Evolutionary conservation across 192 early-diverging fungal genomes (phyloP).

Genomic region (Funneliformis geosporum): DNA sequence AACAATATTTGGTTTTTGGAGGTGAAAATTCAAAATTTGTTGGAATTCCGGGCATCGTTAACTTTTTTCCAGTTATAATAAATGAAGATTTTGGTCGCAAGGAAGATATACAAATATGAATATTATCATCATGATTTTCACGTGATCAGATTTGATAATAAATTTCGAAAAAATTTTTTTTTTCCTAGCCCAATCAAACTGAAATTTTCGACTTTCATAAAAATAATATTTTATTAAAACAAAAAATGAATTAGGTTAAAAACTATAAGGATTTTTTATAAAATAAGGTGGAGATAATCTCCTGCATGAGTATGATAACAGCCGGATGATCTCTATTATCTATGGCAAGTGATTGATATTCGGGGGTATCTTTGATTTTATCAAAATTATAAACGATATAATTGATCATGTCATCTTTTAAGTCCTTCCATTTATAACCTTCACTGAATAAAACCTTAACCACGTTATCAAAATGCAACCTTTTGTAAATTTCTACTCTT

Average conservation of each 20-base stretch:
- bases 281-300: background rate
- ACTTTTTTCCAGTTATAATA: too few relatives aligned
- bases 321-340: background rate
- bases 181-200: too few relatives aligned
- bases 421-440: conserved; percentile 14
- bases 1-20: conserved; percentile 29
- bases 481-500: conserved; percentile 3
- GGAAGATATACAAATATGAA: too few relatives aligned
- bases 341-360: background rate
- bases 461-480: conserved; percentile 4
- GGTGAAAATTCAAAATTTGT: background rate
- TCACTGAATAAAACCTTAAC: conserved; percentile 4
- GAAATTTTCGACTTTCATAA: too few relatives aligned
- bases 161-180: too few relatives aligned
- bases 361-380: background rate
- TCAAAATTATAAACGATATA: conserved; percentile 17
- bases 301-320: background rate
- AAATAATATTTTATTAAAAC: background rate
- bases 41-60: background rate
- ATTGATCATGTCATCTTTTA: conserved; percentile 11
- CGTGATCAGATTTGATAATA: too few relatives aligned
- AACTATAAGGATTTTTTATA: background rate
- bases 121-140: too few relatives aligned
- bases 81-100: too few relatives aligned
- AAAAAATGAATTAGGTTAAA: background rate